These are phyloP conservation scores for Lunasporangiospora selenospora DNA, from an alignment of 192 early-diverging fungal genomes.

Conservation along the genomic window DNA sequence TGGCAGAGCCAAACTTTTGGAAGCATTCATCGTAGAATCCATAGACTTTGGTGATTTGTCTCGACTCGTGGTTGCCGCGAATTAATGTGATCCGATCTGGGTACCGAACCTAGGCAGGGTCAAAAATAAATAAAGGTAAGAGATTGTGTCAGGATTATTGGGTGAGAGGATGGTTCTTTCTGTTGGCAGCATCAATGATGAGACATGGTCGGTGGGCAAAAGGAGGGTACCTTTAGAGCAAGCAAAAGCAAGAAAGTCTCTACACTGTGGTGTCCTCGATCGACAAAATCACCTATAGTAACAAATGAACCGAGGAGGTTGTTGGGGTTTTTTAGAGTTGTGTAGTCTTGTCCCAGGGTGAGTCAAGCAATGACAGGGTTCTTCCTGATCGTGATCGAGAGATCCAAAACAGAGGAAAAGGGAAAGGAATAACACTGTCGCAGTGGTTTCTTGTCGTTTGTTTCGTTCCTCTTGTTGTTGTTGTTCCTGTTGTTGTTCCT, in stretches of 20 bases:
- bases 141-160: too few relatives aligned
- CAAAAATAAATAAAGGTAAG: too few relatives aligned
- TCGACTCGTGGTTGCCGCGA: constrained; percentile 92
- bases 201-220: too few relatives aligned
- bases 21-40: constrained; percentile 98
- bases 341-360: not conserved
- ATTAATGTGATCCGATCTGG: constrained; percentile 94
- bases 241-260: constrained; percentile 97
- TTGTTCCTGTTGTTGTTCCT: too few relatives aligned
- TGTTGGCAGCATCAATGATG: too few relatives aligned
- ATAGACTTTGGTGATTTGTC: constrained; percentile 99
- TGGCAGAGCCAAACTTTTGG: constrained; percentile 94
- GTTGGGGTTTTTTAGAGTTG: not conserved
- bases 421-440: too few relatives aligned
- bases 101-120: constrained; percentile 76
- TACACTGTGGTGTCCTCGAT: constrained; percentile 95
- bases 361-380: too few relatives aligned
- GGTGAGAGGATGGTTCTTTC: too few relatives aligned
- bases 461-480: too few relatives aligned
- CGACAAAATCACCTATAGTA: constrained; percentile 84
- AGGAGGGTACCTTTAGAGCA: constrained; percentile 84
- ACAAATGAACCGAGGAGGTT: constrained; percentile 5
- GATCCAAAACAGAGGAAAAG: not conserved
- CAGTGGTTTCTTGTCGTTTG: too few relatives aligned
- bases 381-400: not conserved